Evolutionary conservation across 1,284 basidiomycete species (phyloP).

Genomic region (Cutaneotrichosporon cyanovorans): DNA sequence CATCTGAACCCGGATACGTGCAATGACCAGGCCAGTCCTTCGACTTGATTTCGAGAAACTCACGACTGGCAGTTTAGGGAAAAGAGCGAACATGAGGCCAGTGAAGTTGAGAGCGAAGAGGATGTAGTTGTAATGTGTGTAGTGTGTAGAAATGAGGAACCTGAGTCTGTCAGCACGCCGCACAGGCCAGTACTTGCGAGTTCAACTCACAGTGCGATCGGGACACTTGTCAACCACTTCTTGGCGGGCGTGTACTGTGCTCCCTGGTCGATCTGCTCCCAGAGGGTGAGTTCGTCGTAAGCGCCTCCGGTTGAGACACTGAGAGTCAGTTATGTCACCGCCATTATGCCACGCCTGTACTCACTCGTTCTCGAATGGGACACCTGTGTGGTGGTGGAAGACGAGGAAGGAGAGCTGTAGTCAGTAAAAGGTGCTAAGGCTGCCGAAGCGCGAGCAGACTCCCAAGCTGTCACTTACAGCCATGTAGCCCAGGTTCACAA

Average conservation of each 20-base stretch:
- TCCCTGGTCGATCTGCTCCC: slow-evolving; percentile 99
- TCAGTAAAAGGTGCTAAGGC: background rate
- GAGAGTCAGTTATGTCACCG: slow-evolving; percentile 27
- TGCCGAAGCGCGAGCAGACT: background rate
- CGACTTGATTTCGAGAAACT: slow-evolving; percentile 17
- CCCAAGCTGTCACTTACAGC: slow-evolving; percentile 56
- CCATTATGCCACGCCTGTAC: slow-evolving; percentile 8
- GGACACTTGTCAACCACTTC: slow-evolving; percentile 92
- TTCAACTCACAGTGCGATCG: slow-evolving; percentile 72
- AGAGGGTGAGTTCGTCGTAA: slow-evolving; percentile 93
- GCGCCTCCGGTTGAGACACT: slow-evolving; percentile 65
- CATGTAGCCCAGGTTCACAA: slow-evolving; percentile 87
- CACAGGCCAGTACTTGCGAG: background rate
- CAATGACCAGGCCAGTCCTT: background rate
- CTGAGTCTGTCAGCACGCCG: slow-evolving; percentile 47
- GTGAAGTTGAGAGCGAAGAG: slow-evolving; percentile 86
- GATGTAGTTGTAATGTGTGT: slow-evolving; percentile 90
- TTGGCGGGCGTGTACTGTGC: slow-evolving; percentile 97
- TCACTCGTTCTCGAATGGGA: slow-evolving; percentile 74
- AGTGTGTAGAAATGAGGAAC: slow-evolving; percentile 95
- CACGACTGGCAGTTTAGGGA: slow-evolving; percentile 80
- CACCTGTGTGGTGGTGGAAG: slow-evolving; percentile 98
- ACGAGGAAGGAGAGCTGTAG: slow-evolving; percentile 87
- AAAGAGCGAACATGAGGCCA: slow-evolving; percentile 70
- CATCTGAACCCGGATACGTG: too few species aligned